phyloP scores from a whole-genome alignment of 73 alveolate genomes.

The Paramecium sonneborni region DNA sequence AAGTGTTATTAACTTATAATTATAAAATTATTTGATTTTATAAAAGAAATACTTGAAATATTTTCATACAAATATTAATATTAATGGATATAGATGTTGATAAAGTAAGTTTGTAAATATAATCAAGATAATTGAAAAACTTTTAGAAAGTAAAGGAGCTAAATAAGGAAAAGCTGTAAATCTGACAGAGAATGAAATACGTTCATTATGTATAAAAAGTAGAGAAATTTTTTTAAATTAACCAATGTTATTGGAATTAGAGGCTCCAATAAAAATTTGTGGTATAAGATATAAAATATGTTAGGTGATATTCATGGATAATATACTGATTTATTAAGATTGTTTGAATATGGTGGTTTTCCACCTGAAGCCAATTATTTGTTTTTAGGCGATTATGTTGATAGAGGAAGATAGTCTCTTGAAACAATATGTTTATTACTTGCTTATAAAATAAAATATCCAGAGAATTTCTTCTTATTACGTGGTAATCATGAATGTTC shows the following conservation, averaged over 20 bases:
- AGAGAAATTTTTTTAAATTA: constrained; percentile 52
- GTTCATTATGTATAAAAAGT: constrained; percentile 41
- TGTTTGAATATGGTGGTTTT: constrained; percentile 92
- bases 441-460: constrained; percentile 80
- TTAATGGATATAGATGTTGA: constrained; percentile 1
- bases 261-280: constrained; percentile 76
- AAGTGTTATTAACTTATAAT: too few relatives aligned
- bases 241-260: constrained; percentile 56
- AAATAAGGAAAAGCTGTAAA: constrained; percentile 43
- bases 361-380: constrained; percentile 90
- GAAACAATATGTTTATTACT: constrained; percentile 75
- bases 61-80: too few relatives aligned
- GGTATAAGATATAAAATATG: constrained; percentile 54
- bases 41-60: background rate
- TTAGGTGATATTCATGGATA: constrained; percentile 67
- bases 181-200: constrained; percentile 48
- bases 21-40: too few relatives aligned
- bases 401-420: constrained; percentile 78
- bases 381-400: constrained; percentile 89
- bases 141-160: constrained; percentile 18
- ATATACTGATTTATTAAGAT: constrained; percentile 67
- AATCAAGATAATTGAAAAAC: background rate
- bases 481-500: constrained; percentile 93
- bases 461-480: constrained; percentile 82
- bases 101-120: background rate